Evolutionary conservation across 2,329 filamentous ascomycete species (phyloP), one percentile per base, ranked within the genome.

Genomic region (Ophiostoma sp.): DNA sequence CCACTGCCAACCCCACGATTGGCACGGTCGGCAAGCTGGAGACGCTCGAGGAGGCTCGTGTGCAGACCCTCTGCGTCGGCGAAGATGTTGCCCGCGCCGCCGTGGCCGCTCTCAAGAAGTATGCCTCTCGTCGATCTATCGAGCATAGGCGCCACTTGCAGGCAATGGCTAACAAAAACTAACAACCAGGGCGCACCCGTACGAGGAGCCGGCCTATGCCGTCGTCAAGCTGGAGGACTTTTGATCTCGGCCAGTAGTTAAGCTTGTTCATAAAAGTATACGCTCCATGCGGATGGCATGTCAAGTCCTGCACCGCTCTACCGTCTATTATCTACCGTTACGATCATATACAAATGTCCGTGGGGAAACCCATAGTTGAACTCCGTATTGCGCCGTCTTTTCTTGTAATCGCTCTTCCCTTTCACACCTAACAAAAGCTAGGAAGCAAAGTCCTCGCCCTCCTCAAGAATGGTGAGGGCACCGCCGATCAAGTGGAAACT

Each of bases 101-200:
- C 1, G 88, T 91, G 0, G 83, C 82, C 39, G 89, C 87, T 4
- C 76, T 92, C 78, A 91, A 90, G 77, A 81, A 79, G 89, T 90
- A 74, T 76, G 85, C 44, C 44, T 11, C 1, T 27, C 4, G 23
- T 23, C 13, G 27, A 11, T 39, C 13, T 39, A 10, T 10, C 13
- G 36, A 39, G 13, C 10, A n/a, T 8, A 48, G 13, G 15, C 11
- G 4, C 20, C 17, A n/a, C n/a, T n/a, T 8, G 44, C 20, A 20
- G 44, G 44, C 6, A 8, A n/a, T n/a, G 17, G 17, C 17, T n/a
- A 48, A 8, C 20, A 20, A 48, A n/a, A 31, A 7, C 15, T 48
- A 48, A n/a, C 17, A 48, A 23, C 10, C 74, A 83, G 78, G 69
- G 80, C 80, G 0, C 84, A 86, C 77, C 84, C 84, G 1, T 86